Base-by-base conservation (phyloP, 768 basidiomycete species). In the Paxillus ammoniavirescens region DNA sequence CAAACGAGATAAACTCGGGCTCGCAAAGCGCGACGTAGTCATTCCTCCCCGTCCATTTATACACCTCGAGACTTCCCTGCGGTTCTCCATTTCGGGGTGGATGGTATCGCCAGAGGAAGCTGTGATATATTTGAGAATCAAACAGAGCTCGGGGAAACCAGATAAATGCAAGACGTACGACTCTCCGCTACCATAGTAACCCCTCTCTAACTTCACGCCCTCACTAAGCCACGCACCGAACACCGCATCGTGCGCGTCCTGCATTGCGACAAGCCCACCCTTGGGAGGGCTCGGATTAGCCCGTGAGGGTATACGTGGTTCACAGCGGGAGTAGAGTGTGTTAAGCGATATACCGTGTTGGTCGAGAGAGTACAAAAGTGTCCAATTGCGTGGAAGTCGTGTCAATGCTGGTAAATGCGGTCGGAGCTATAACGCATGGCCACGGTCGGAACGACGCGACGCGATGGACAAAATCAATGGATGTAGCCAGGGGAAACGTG, bases 291-390 rank as follows among this genome's bases (percentile, higher is more conserved):
- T 57, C 4, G 65, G 64, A 23, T 61, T 60, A 0, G 57, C 58
- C 2, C 60, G 55, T 7, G 62, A 55, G 1, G 69, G 69, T 17
- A 65, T 33, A 21, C 71, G 69, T 5, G 67, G 61, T 47, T 81
- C 82, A 49, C 86, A 89, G 1, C 79, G 79, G 2, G 78, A 63
- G 67, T 97, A 98, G 5, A 98, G 79, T 1, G 96, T 97, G 42
- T 87, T 84, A 13, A 98, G 77, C 12, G 93, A 95, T 42, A 95
- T 93, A 0, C 96, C 96, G 60, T 98, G 90, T 63, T 97, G 94
- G 64, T 98, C 96, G 15, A 97, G 78, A 14, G 92, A 94, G 72
- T 95, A 94, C 5, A 93, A 71, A 0, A 95, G 79, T 0, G 80
- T 79, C 93, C 93, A 96, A 28, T 77, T 72, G 7, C 77, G 75